Conservation (phyloP, 176 grass and related monocot genomes). For the Zizania latifolia region DNA sequence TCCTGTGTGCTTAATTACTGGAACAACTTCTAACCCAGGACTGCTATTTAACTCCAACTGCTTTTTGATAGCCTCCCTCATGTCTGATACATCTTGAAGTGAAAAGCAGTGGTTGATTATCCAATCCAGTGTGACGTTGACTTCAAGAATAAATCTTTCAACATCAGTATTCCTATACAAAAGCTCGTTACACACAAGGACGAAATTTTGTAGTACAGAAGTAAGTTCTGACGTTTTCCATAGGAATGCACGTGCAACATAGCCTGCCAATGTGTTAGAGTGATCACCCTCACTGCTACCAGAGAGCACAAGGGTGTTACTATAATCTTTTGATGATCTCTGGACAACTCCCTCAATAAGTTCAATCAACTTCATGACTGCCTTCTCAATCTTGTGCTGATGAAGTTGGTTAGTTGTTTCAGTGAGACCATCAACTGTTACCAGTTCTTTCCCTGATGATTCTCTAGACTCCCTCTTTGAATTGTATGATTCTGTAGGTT, state of each 20-base stretch:
- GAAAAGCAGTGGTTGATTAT: slow-evolving; percentile 86
- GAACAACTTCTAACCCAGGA: slow-evolving; percentile 46
- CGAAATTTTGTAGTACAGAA: slow-evolving; percentile 54
- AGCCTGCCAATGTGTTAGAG: slow-evolving; percentile 24
- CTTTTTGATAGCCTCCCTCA: slow-evolving; percentile 73
- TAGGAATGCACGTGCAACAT: slow-evolving; percentile 75
- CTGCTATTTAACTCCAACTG: slow-evolving; percentile 49
- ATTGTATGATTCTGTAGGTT: slow-evolving; percentile 24
- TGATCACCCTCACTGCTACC: not conserved
- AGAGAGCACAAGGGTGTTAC: slow-evolving; percentile 31
- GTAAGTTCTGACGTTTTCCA: slow-evolving; percentile 78
- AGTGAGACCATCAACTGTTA: slow-evolving; percentile 31
- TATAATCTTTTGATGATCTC: slow-evolving; percentile 48
- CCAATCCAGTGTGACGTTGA: slow-evolving; percentile 61
- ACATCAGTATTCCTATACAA: slow-evolving; percentile 50
- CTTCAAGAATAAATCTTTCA: slow-evolving; percentile 55
- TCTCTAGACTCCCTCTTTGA: slow-evolving; percentile 34
- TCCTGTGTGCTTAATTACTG: not conserved
- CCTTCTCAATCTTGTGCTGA: slow-evolving; percentile 37
- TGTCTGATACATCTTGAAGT: slow-evolving; percentile 88
- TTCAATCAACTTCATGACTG: slow-evolving; percentile 64
- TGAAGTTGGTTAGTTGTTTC: slow-evolving; percentile 25
- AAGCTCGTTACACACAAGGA: slow-evolving; percentile 66
- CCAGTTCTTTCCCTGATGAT: slow-evolving; percentile 37
- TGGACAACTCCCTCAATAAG: slow-evolving; percentile 74